Conservation (phyloP, 2,329 filamentous ascomycete genomes). For the Calonectria pseudoturangicola region DNA sequence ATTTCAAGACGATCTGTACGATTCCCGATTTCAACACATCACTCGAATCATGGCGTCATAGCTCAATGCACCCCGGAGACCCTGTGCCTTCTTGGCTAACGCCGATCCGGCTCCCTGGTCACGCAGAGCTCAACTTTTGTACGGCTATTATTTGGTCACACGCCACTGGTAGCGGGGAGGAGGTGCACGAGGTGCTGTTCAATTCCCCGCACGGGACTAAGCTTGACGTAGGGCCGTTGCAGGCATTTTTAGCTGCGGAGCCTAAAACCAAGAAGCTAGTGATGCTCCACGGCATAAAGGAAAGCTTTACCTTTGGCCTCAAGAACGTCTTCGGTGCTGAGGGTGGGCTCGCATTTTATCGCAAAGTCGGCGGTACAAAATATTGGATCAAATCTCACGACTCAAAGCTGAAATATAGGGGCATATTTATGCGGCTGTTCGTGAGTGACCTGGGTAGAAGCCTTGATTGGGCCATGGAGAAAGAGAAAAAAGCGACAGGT, state of each 20-base stretch:
- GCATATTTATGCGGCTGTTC: conserved; percentile 45
- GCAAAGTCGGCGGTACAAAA: conserved; percentile 46
- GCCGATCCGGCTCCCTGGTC: conserved; percentile 45
- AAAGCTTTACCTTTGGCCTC: conserved; percentile 36
- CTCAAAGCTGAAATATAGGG: conserved; percentile 40
- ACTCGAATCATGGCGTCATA: conserved; percentile 40
- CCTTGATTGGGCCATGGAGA: conserved; percentile 46
- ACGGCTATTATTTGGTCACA: conserved; percentile 51
- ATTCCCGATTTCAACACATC: conserved; percentile 37
- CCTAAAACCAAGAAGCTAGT: conserved; percentile 50
- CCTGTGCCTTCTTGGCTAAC: conserved; percentile 50
- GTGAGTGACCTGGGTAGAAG: conserved; percentile 44
- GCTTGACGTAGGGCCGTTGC: conserved; percentile 41
- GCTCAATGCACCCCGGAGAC: conserved; percentile 47
- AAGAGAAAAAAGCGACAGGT: conserved; percentile 36
- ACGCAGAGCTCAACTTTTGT: conserved; percentile 46
- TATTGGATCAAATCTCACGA: conserved; percentile 50
- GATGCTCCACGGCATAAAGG: conserved; percentile 52
- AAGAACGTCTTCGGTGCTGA: conserved; percentile 44
- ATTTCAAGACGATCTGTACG: conserved; percentile 47
- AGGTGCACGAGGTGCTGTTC: conserved; percentile 49
- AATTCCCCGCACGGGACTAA: conserved; percentile 48
- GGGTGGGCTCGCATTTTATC: conserved; percentile 45
- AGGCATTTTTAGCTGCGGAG: conserved; percentile 46
- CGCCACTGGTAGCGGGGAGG: background rate